A percentile compares a stretch with the other conserved stretches of the same genome.
phyloP scores from a whole-genome alignment of 139 green algal genomes.

The Chlorella vulgaris region DNA sequence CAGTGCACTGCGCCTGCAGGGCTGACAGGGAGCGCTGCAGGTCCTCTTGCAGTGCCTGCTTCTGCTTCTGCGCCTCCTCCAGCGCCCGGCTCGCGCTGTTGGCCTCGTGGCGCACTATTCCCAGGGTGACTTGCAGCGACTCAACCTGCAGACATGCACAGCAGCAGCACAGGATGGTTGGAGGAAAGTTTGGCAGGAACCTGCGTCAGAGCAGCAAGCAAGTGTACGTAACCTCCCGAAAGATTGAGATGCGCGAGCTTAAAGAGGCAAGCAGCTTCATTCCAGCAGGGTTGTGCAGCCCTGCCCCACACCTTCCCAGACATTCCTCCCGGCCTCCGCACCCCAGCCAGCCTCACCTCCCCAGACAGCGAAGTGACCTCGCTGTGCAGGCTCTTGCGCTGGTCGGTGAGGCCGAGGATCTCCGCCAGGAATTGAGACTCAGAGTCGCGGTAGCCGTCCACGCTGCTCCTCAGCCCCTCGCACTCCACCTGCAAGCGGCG shows the following conservation, averaged over 20 bases:
- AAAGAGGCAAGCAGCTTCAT: neutral
- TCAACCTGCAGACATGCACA: neutral
- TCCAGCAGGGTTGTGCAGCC: too few relatives aligned
- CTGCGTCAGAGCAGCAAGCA: too few relatives aligned
- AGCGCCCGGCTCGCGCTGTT: slow-evolving; percentile 11
- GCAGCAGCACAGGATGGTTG: neutral
- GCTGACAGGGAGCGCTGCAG: neutral
- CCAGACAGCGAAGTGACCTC: neutral
- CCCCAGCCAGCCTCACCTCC: slow-evolving; percentile 6
- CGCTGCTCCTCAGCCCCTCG: neutral
- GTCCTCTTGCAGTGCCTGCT: neutral
- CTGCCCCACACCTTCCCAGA: too few relatives aligned
- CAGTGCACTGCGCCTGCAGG: neutral
- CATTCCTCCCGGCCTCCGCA: too few relatives aligned
- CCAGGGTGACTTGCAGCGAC: slow-evolving; percentile 16
- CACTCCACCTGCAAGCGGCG: neutral
- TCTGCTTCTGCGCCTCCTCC: neutral
- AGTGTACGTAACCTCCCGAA: too few relatives aligned
- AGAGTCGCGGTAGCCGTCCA: slow-evolving; percentile 12
- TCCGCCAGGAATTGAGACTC: slow-evolving; percentile 26
- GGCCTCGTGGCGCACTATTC: slow-evolving; percentile 4
- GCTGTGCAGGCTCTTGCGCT: slow-evolving; percentile 14
- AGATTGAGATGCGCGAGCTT: too few relatives aligned
- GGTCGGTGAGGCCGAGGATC: slow-evolving; percentile 5
- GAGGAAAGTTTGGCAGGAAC: too few relatives aligned